Conservation (phyloP, 768 basidiomycete species). For the Lentinula detonsa region DNA sequence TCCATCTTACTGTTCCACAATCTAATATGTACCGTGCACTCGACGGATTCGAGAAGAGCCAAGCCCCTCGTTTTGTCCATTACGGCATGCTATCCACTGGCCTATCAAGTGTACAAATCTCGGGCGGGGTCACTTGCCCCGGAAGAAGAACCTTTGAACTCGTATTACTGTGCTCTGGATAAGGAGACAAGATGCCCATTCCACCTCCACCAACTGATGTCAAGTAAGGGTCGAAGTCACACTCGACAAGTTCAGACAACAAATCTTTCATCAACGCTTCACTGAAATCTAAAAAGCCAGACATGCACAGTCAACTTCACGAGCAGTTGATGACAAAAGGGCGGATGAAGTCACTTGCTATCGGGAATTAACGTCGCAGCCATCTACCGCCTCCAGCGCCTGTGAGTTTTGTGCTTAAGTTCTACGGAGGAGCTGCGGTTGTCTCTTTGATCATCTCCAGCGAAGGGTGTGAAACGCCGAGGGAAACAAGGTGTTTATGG, state of each 20-base stretch:
- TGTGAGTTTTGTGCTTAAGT: slow-evolving; percentile 87
- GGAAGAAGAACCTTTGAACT: slow-evolving; percentile 9
- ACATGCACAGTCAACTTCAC: neutral
- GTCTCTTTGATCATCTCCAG: slow-evolving; percentile 77
- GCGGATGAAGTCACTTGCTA: slow-evolving; percentile 41
- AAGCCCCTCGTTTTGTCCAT: too few relatives aligned
- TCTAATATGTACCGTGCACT: too few relatives aligned
- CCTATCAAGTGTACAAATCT: slow-evolving; percentile 31
- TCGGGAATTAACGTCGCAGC: slow-evolving; percentile 94
- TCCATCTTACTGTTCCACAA: too few relatives aligned
- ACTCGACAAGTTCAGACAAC: slow-evolving; percentile 48
- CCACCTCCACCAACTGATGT: slow-evolving; percentile 93
- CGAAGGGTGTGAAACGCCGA: slow-evolving; percentile 88
- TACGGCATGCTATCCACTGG: slow-evolving; percentile 14
- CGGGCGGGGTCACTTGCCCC: slow-evolving; percentile 45
- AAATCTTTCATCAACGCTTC: slow-evolving; percentile 53
- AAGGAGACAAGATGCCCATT: slow-evolving; percentile 75
- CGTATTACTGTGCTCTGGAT: slow-evolving; percentile 33
- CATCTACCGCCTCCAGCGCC: slow-evolving; percentile 99
- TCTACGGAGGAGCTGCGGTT: slow-evolving; percentile 57
- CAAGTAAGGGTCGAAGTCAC: slow-evolving; percentile 77
- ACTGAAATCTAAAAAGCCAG: slow-evolving; percentile 56
- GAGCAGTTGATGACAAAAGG: neutral
- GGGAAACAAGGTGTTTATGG: slow-evolving; percentile 73
- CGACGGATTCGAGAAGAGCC: too few relatives aligned